Conservation (phyloP, 202 grass and related monocot species). For the Bolboschoenoplectus hybrid region DNA sequence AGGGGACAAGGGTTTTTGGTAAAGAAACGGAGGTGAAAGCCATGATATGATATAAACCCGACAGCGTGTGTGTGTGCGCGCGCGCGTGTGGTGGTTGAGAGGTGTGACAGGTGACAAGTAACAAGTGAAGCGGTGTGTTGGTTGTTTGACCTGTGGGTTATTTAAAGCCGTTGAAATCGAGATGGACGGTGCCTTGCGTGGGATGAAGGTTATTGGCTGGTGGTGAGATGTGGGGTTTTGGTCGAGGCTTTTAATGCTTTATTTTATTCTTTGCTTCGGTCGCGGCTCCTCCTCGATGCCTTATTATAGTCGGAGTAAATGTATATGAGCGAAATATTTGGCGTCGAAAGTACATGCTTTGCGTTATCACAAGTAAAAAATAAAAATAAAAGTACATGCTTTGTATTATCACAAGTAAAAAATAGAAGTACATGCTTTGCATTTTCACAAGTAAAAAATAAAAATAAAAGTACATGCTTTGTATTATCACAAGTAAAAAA, state of each 20-base stretch:
- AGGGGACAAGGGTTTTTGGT: slow-evolving; percentile 22
- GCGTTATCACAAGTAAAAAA: too few relatives aligned
- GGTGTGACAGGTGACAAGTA: not conserved
- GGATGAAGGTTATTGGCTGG: not conserved
- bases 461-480: too few relatives aligned
- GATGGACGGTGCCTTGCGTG: slow-evolving; percentile 43
- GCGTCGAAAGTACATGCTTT: not conserved
- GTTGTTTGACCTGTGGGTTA: slow-evolving; percentile 2
- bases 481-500: too few relatives aligned
- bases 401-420: too few relatives aligned
- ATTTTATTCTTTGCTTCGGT: not conserved
- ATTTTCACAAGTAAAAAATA: too few relatives aligned
- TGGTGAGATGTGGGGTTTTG: not conserved
- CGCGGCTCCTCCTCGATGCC: too few relatives aligned
- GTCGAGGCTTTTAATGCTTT: slow-evolving; percentile 19
- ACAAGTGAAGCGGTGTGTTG: not conserved
- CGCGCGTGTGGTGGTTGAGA: not conserved
- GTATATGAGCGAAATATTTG: not conserved
- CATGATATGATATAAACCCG: not conserved
- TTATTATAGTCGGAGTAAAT: too few relatives aligned
- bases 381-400: too few relatives aligned
- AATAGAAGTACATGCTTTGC: too few relatives aligned
- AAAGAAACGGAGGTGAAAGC: slow-evolving; percentile 6
- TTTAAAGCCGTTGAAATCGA: slow-evolving; percentile 41
- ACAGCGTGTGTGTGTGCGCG: not conserved